phyloP scores from a whole-genome alignment of 768 basidiomycete species.

The Mycena kentingensis region DNA sequence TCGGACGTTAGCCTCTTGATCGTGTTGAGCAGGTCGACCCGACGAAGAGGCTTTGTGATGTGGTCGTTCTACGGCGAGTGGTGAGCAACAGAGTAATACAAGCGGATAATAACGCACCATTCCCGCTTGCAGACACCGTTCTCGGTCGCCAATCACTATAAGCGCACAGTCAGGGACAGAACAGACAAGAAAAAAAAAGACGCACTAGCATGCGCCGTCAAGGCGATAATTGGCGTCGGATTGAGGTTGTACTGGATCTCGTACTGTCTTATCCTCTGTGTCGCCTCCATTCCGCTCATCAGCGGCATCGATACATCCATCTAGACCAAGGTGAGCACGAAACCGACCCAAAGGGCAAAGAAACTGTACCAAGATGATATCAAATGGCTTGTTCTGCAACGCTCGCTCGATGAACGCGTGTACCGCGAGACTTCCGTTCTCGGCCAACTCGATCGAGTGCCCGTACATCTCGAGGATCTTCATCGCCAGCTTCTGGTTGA shows the following conservation, averaged over 20 bases:
- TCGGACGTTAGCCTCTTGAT: slow-evolving; percentile 81
- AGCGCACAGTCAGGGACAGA: neutral
- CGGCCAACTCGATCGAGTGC: slow-evolving; percentile 93
- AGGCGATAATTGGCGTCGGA: slow-evolving; percentile 89
- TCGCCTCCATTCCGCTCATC: slow-evolving; percentile 99
- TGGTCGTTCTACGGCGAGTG: slow-evolving; percentile 13
- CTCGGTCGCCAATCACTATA: slow-evolving; percentile 85
- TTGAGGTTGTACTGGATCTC: slow-evolving; percentile 72
- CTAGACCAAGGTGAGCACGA: slow-evolving; percentile 39
- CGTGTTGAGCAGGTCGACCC: slow-evolving; percentile 77
- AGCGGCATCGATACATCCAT: slow-evolving; percentile 99
- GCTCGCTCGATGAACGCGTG: slow-evolving; percentile 87
- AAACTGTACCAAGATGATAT: slow-evolving; percentile 80
- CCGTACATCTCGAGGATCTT: slow-evolving; percentile 97
- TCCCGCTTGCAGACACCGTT: slow-evolving; percentile 74
- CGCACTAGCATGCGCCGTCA: slow-evolving; percentile 96
- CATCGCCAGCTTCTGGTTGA: slow-evolving; percentile 94
- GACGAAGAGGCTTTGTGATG: slow-evolving; percentile 75
- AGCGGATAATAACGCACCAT: slow-evolving; percentile 53
- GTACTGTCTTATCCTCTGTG: slow-evolving; percentile 84
- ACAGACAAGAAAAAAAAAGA: slow-evolving; percentile 25
- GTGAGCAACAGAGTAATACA: neutral
- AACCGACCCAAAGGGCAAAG: neutral
- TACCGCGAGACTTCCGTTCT: slow-evolving; percentile 93
- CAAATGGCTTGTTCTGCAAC: slow-evolving; percentile 72